Base-by-base conservation (phyloP, 2,329 filamentous ascomycete genomes). In the Periconia sp. region DNA sequence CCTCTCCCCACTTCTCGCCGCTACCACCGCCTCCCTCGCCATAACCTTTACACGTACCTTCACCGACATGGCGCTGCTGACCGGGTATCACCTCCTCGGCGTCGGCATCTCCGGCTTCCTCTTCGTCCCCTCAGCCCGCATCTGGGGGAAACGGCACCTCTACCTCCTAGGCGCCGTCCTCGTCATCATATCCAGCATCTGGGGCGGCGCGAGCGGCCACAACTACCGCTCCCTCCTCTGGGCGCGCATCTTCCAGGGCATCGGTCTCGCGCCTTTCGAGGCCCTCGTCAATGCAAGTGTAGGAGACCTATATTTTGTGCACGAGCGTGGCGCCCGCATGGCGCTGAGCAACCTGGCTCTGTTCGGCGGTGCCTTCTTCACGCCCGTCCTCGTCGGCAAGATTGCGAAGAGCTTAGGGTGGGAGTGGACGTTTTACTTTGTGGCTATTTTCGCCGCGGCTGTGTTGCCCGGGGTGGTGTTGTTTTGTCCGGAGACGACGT, bases 131-230 rank as follows among this genome's bases (percentile, higher is more conserved):
- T 90, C 88, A 1, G 91, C 90, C 18, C 85, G 92, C 53, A 88
- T 97, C 58, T 97, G 91, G 90, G 93, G 93, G 40, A 97, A 96
- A 75, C 83, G 92, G 41, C 93, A 97, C 77, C 77, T 92, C 15
- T 97, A 96, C 71, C 75, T 97, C 23, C 64, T 95, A 2, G 92
- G 91, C 8, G 86, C 87, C 44, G 59, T 90, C 45, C 81, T 96
- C 53, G 81, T 96, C 63, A 82, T 95, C 41, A 78, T 82, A 42
- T 89, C 88, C 53, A 90, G 86, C 60, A 84, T 83, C 7, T 97
- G 92, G 92, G 92, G 85, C 27, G 90, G 90, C 30, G 84, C 82
- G 0, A 85, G 84, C 35, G 82, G 83, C 23, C 80, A 78, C 40
- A 85, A 85, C 70, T 94, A 95, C 71, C 79, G 76, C 15, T 90